Percentiles rank a stretch among this genome's conserved stretches.
These are phyloP conservation scores for Fusarium vanettenii DNA, from an alignment of 2,329 filamentous ascomycete genomes.

Conservation along the genomic window DNA sequence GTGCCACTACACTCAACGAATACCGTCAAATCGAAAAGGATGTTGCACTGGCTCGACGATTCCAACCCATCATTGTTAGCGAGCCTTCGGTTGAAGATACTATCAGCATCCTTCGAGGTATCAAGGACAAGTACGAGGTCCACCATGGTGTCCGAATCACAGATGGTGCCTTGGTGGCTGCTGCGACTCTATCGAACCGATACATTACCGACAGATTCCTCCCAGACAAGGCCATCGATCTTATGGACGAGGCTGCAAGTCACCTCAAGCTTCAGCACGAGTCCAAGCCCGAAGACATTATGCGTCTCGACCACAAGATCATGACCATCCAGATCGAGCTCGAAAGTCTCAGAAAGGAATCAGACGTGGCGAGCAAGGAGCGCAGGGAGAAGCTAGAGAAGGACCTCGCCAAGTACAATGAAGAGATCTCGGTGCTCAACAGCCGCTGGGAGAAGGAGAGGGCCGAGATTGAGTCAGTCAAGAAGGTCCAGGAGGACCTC, in stretches of 20 bases:
- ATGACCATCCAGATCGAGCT: constrained; percentile 98
- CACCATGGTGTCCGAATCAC: constrained; percentile 97
- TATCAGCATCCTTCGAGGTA: constrained; percentile 93
- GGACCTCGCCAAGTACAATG: constrained; percentile 80
- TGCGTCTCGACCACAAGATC: constrained; percentile 91
- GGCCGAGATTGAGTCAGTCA: constrained; percentile 85
- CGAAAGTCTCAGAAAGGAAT: constrained; percentile 94
- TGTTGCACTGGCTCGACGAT: constrained; percentile 88
- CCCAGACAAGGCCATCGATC: constrained; percentile 95
- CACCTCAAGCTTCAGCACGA: constrained; percentile 93
- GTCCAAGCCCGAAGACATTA: constrained; percentile 95
- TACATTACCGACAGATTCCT: constrained; percentile 97
- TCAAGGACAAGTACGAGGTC: constrained; percentile 97
- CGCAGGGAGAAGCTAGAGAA: constrained; percentile 86
- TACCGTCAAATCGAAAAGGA: constrained; percentile 97
- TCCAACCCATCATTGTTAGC: constrained; percentile 93
- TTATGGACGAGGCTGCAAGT: constrained; percentile 95
- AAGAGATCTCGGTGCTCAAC: constrained; percentile 79
- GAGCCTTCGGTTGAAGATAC: constrained; percentile 93
- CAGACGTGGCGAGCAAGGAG: constrained; percentile 88
- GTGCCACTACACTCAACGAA: constrained; percentile 92
- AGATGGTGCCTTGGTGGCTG: constrained; percentile 90
- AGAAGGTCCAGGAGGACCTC: constrained; percentile 87
- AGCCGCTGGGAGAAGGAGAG: constrained; percentile 92
- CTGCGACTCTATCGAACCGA: constrained; percentile 90